Evolutionary conservation across 2,329 filamentous ascomycete genomes (phyloP).

Genomic region (Alternaria incomplexa): DNA sequence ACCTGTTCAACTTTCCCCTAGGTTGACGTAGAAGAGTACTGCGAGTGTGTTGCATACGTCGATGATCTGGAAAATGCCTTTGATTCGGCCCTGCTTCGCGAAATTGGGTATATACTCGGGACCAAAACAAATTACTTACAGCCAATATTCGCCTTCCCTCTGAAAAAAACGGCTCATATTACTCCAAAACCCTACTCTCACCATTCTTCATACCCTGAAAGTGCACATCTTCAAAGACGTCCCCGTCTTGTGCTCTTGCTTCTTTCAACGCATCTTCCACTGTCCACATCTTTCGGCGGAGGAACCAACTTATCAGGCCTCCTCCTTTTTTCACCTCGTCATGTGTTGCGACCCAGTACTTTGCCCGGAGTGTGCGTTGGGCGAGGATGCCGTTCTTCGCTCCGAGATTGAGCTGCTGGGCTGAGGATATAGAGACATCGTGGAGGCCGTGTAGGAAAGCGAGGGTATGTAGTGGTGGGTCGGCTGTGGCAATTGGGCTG

Average conservation of each 20-base stretch:
- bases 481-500: conserved; percentile 50
- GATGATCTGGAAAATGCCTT: not conserved
- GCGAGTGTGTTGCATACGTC: not conserved
- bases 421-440: conserved; percentile 60
- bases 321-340: conserved; percentile 67
- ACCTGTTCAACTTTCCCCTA: not conserved
- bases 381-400: conserved; percentile 66
- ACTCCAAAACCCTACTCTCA: conserved; percentile 60
- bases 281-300: conserved; percentile 51
- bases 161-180: conserved; percentile 1
- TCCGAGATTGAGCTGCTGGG: conserved; percentile 68
- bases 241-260: conserved; percentile 53
- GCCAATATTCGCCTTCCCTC: no score
- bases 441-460: conserved; percentile 70
- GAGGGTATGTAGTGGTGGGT: conserved; percentile 58
- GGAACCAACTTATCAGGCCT: conserved; percentile 61
- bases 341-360: conserved; percentile 71
- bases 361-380: conserved; percentile 59
- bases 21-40: not conserved
- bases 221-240: conserved; percentile 26
- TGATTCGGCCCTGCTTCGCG: not conserved
- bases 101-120: not conserved
- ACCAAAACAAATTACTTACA: not conserved
- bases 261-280: conserved; percentile 57
- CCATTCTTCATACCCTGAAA: conserved; percentile 62